phyloP scores from a whole-genome alignment of 2,329 filamentous ascomycete species.

The Diatrype stigma region DNA sequence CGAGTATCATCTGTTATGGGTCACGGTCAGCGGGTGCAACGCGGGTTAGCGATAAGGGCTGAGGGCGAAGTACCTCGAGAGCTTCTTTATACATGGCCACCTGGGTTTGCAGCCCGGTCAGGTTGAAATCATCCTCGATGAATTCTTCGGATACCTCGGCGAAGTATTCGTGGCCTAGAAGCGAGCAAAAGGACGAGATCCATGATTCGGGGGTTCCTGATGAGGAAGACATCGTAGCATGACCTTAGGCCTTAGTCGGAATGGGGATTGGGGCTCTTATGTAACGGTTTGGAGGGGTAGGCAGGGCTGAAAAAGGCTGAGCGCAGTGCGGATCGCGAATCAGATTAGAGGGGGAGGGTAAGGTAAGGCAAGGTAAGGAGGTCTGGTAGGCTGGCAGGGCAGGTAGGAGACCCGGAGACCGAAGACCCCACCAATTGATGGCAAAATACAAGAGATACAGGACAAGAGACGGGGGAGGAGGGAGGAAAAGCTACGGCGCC shows the following conservation, averaged over 20 bases:
- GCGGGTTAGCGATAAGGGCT: background rate
- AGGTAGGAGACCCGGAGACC: too few relatives aligned
- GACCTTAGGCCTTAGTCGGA: conserved; percentile 1
- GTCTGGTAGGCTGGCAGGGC: background rate
- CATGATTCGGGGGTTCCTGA: conserved; percentile 75
- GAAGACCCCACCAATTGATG: background rate
- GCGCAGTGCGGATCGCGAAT: background rate
- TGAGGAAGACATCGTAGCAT: conserved; percentile 52
- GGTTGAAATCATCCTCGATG: conserved; percentile 99
- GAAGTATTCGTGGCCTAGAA: conserved; percentile 97
- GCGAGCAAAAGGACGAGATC: conserved; percentile 95
- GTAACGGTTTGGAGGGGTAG: conserved; percentile 1
- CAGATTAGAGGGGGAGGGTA: background rate
- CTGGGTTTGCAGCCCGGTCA: conserved; percentile 90
- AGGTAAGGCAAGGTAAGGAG: background rate
- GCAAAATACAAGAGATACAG: background rate
- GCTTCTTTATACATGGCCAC: conserved; percentile 99
- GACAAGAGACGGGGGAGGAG: conserved; percentile 1
- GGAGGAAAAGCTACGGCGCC: conserved; percentile 17
- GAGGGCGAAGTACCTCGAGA: conserved; percentile 58
- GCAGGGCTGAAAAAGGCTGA: background rate
- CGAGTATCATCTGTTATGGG: conserved; percentile 75
- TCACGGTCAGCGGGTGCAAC: background rate
- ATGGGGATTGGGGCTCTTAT: background rate
- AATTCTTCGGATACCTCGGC: conserved; percentile 98